A percentile compares a stretch with the other conserved stretches of the same genome.
These are phyloP conservation scores for Phytophthora foliorum DNA, from an alignment of 352 stramenopile species.

Conservation along the genomic window DNA sequence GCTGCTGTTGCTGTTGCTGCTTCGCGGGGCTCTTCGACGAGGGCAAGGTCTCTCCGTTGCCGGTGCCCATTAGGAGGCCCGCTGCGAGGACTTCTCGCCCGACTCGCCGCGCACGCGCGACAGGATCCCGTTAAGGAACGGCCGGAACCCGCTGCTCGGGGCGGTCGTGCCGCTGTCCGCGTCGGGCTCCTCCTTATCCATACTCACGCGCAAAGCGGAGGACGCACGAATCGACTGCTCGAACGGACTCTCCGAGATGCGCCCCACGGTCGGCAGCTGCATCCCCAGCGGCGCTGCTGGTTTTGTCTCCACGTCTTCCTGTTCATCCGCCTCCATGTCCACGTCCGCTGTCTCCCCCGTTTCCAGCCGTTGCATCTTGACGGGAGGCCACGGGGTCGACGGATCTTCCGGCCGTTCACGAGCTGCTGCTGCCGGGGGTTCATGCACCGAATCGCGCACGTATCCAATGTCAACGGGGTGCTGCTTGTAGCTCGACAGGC, in stretches of 20 bases:
- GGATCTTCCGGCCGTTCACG: conserved; percentile 38
- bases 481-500: conserved; percentile 75
- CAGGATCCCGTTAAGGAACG: conserved; percentile 62
- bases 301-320: conserved; percentile 38
- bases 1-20: conserved; percentile 48
- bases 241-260: conserved; percentile 42
- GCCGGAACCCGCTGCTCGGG: conserved; percentile 22
- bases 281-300: conserved; percentile 26
- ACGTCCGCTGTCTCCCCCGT: conserved; percentile 44
- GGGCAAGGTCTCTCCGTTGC: conserved; percentile 44
- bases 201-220: conserved; percentile 26
- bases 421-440: conserved; percentile 7
- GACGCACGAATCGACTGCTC: conserved; percentile 42
- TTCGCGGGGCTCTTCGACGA: conserved; percentile 47
- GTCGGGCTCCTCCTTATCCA: conserved; percentile 35
- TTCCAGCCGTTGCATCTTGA: conserved; percentile 43
- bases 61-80: conserved; percentile 37
- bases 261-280: conserved; percentile 42
- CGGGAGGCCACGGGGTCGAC: conserved; percentile 34
- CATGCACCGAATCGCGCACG: conserved; percentile 62
- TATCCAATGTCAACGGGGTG: conserved; percentile 78
- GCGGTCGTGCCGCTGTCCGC: neutral
- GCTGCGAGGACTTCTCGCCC: conserved; percentile 41
- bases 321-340: conserved; percentile 47
- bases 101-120: conserved; percentile 48